A percentile compares a stretch with the other conserved stretches of the same genome.
Evolutionary conservation across 176 grass and related monocot genomes (phyloP).

Genomic region (Pontederia paniculata): DNA sequence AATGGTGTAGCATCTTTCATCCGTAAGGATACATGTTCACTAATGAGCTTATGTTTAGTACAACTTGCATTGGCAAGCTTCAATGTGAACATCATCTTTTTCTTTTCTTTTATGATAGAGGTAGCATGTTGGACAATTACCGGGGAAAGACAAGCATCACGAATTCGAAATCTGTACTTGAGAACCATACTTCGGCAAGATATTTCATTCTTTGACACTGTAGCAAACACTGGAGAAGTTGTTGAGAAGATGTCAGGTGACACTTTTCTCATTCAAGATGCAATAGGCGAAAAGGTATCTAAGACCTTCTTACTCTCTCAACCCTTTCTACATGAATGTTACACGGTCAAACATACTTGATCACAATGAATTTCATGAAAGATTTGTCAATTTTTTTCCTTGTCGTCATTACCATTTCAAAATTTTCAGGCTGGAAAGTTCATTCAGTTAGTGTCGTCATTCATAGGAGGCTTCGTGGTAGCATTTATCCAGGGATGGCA

Average conservation of each 20-base stretch:
- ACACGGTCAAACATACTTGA: background rate
- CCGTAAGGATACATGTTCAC: slow-evolving; percentile 4
- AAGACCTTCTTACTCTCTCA: background rate
- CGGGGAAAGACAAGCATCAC: slow-evolving; percentile 13
- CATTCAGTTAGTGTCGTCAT: slow-evolving; percentile 56
- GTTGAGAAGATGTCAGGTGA: slow-evolving; percentile 15
- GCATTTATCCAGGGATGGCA: slow-evolving; percentile 80
- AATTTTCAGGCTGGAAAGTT: slow-evolving; percentile 65
- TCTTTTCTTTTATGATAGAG: slow-evolving; percentile 4
- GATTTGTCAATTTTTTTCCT: background rate
- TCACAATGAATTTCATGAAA: background rate
- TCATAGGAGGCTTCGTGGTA: slow-evolving; percentile 64
- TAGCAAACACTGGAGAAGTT: slow-evolving; percentile 5
- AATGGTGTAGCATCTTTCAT: slow-evolving; percentile 10
- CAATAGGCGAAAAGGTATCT: slow-evolving; percentile 16
- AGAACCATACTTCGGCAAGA: slow-evolving; percentile 13
- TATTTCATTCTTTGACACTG: slow-evolving; percentile 14
- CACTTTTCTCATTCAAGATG: slow-evolving; percentile 16
- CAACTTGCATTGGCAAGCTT: background rate
- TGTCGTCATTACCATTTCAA: background rate
- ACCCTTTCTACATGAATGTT: background rate
- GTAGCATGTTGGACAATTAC: slow-evolving; percentile 14
- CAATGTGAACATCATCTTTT: background rate
- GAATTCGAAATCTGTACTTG: slow-evolving; percentile 8
- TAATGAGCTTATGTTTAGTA: background rate